phyloP scores from a whole-genome alignment of 2,329 filamentous ascomycete genomes.

The Zarea fungicola region DNA sequence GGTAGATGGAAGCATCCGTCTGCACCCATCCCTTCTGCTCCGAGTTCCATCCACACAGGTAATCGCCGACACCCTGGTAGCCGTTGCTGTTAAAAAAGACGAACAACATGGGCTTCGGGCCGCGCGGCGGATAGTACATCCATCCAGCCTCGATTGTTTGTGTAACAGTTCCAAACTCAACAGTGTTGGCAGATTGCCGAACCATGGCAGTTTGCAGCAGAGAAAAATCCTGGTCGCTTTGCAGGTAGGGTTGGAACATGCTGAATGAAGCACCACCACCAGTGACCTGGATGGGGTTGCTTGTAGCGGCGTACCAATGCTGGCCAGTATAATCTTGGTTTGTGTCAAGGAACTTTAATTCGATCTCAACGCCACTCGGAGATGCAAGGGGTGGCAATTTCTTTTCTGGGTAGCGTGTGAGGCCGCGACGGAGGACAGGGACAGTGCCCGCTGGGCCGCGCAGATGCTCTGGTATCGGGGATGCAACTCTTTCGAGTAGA shows the following conservation, averaged over 20 bases:
- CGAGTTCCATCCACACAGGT: constrained; percentile 18
- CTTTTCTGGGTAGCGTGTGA: constrained; percentile 14
- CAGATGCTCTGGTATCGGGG: constrained; percentile 2
- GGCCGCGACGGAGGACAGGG: constrained; percentile 16
- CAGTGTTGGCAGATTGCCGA: constrained; percentile 12
- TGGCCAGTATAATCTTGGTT: constrained; percentile 13
- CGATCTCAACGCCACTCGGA: too few relatives aligned
- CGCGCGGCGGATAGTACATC: constrained; percentile 18
- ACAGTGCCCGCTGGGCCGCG: constrained; percentile 17
- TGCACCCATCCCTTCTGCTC: constrained; percentile 20
- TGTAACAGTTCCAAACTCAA: constrained; percentile 9
- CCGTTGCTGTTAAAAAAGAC: constrained; percentile 19
- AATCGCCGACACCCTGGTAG: constrained; percentile 14
- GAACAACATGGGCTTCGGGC: constrained; percentile 16
- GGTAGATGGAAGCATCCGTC: constrained; percentile 15
- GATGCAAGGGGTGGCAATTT: constrained; percentile 1
- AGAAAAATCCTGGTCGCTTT: constrained; percentile 17
- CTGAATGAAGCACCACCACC: constrained; percentile 17
- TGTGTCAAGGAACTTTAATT: neutral
- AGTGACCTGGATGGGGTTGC: constrained; percentile 12
- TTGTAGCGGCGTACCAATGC: constrained; percentile 19
- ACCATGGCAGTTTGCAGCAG: constrained; percentile 18
- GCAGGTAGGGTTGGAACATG: constrained; percentile 17
- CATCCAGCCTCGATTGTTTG: constrained; percentile 20
- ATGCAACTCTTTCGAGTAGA: neutral